Base-by-base conservation (phyloP, 352 stramenopile species). In the Phytophthora hybrid region DNA sequence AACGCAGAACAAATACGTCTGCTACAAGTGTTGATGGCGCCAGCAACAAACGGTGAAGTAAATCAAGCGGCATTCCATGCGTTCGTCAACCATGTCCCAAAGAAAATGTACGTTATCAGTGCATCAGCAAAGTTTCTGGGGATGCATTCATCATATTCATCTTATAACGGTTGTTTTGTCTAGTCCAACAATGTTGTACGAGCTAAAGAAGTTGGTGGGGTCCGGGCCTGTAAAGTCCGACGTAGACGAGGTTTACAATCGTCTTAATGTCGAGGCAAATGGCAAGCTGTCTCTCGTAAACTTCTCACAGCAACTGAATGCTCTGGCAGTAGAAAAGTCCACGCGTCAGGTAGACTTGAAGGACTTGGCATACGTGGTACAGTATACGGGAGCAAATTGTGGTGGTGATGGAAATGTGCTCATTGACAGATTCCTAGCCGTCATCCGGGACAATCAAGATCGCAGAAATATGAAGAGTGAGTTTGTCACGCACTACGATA, bases 401-500 rank as follows among this genome's bases (percentile, higher is more conserved):
- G 84, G 87, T 34, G 88, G 87, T 0, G 81, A 87, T 63, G 87
- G 87, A 16, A 74, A 78, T 0, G 76, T 95, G 1, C 61, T 95
- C 7, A 89, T 95, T 53, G 88, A 95, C 70, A 83, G 88, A 18
- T 95, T 95, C 55, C 57, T 94, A 18, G 81, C 85, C 13, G 79
- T 76, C 4, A 77, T 94, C 31, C 87, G 87, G 41, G 87, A 93
- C 58, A 92, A 86, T 14, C 75, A 78, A 41, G 87, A 95, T 34
- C 85, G 88, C 8, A 76, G 87, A 63, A 95, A 93, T 67, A 95
- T 94, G 88, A 93, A 93, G 60, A 90, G 85, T 64, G 88, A 93
- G 58, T 95, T 93, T 72, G 73, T 94, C 32, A 95, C 87, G 3
- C 85, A 93, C 49, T 93, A 93, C 52, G 88, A 95, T 46, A 95